Evolutionary conservation across 192 early-diverging fungal genomes (phyloP).

Genomic region (Podila horticola): DNA sequence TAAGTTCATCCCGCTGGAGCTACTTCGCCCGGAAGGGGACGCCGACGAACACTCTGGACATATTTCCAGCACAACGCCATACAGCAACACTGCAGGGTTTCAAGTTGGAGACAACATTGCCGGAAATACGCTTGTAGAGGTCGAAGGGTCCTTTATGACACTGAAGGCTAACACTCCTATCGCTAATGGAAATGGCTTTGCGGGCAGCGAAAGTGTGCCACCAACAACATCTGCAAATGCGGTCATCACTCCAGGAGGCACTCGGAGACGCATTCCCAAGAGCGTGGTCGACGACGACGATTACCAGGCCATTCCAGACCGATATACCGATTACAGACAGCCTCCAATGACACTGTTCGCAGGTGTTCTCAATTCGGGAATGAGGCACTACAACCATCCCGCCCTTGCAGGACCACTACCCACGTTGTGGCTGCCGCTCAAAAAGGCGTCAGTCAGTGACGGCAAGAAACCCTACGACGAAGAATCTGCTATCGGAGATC

Average conservation of each 20-base stretch:
- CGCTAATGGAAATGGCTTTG: constrained; percentile 3
- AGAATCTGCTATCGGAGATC: constrained; percentile 10
- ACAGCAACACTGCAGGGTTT: not conserved
- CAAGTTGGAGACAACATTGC: not conserved
- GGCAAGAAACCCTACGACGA: constrained; percentile 13
- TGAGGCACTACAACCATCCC: constrained; percentile 74
- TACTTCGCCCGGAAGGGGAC: constrained; percentile 33
- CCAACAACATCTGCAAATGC: constrained; percentile 3
- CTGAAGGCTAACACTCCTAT: not conserved
- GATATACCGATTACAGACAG: constrained; percentile 77
- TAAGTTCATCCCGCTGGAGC: constrained; percentile 57
- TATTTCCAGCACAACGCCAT: too few species aligned
- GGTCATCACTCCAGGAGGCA: constrained; percentile 19
- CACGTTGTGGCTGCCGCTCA: constrained; percentile 77
- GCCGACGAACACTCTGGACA: not conserved
- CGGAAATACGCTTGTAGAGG: not conserved
- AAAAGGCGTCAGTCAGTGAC: constrained; percentile 18
- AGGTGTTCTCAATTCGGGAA: constrained; percentile 77
- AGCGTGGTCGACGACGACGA: constrained; percentile 68
- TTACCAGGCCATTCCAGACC: constrained; percentile 66
- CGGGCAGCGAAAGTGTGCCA: not conserved
- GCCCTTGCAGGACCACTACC: constrained; percentile 73
- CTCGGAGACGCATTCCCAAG: constrained; percentile 18
- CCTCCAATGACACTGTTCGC: constrained; percentile 76
- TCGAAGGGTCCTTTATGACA: not conserved